A percentile compares a stretch with the other conserved stretches of the same genome.
Evolutionary conservation across 2,329 filamentous ascomycete species (phyloP).

Genomic region (Juglanconis oblonga): DNA sequence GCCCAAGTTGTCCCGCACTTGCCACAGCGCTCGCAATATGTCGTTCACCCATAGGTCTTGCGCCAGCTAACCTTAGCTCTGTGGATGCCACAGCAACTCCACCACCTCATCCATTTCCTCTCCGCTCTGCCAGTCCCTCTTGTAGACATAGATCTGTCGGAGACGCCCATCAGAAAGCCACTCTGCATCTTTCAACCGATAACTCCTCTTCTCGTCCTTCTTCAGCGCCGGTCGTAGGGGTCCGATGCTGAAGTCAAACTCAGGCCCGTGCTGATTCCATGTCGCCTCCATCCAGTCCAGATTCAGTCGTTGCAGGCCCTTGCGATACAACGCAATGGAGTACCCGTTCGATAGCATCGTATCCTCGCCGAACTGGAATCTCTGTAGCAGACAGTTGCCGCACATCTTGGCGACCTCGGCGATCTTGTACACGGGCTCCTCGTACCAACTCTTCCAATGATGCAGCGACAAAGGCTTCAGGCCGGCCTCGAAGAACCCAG

Average conservation of each 20-base stretch:
- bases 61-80: neutral
- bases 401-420: slow-evolving; percentile 49
- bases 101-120: slow-evolving; percentile 44
- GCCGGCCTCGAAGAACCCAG: slow-evolving; percentile 60
- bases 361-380: slow-evolving; percentile 47
- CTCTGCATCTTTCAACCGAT: slow-evolving; percentile 43
- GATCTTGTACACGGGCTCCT: slow-evolving; percentile 47
- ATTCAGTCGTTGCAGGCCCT: slow-evolving; percentile 29
- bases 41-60: neutral
- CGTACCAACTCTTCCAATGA: slow-evolving; percentile 63
- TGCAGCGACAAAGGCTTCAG: slow-evolving; percentile 54
- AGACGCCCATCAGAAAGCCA: slow-evolving; percentile 37
- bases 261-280: slow-evolving; percentile 44
- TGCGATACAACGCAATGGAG: slow-evolving; percentile 49
- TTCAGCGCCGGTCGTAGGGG: slow-evolving; percentile 41
- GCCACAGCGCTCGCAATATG: too few relatives aligned
- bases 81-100: slow-evolving; percentile 43
- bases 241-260: slow-evolving; percentile 52
- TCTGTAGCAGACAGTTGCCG: slow-evolving; percentile 56
- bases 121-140: slow-evolving; percentile 35
- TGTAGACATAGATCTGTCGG: slow-evolving; percentile 53
- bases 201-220: slow-evolving; percentile 48
- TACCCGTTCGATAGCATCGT: slow-evolving; percentile 58
- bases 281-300: slow-evolving; percentile 51
- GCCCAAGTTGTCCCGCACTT: too few relatives aligned